Evolutionary conservation across 495 filamentous ascomycete genomes (phyloP), one percentile per base, ranked within the genome.

Genomic region (Elasticomyces elasticus): DNA sequence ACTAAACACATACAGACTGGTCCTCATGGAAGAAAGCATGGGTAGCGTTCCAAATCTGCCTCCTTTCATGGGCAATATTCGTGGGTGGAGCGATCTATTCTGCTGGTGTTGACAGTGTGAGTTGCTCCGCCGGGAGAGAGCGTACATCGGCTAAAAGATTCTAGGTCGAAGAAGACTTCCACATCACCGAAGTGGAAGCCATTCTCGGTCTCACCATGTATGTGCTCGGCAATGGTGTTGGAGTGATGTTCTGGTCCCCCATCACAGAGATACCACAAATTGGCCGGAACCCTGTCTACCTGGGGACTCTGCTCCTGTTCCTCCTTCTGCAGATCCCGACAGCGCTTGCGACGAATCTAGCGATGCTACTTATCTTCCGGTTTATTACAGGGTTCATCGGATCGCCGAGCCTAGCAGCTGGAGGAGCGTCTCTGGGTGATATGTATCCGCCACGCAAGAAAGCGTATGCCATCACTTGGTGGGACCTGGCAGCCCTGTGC

Each of bases 171-270:
- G 58, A 78, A 13, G 70, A 75, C 17, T 87, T 89, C 54, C 45
- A 74, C 44, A 77, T 86, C 51, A 79, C 78, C 41, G 64, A 75
- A 5, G 82, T 85, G 68, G 83, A 83, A 12, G 78, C 81, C 37
- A 64, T 87, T 15, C 66, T 90, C 1, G 74, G 71, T 33, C 78
- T 91, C 37, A 81, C 83, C 0, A 68, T 89, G 22, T 52, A 54
- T 31, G 55, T 61, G 7, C 6, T 58, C 17, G 58, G 65, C 23
- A 47, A 54, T 22, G 40, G 41, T 2, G 9, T 47, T 6, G 52
- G 52, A 23, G 41, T 43, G n/a, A 47, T 54, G 42, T 11, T 57
- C 2, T 57, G 31, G 33, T 30, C n/a, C n/a, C n/a, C n/a, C 0
- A 40, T 63, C 13, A 61, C 62, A 2, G 66, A 68, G 44, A 44